A percentile compares a stretch with the other conserved stretches of the same genome.
Evolutionary conservation across 202 grass and related monocot species (phyloP).

Genomic region (Panicum hallii): DNA sequence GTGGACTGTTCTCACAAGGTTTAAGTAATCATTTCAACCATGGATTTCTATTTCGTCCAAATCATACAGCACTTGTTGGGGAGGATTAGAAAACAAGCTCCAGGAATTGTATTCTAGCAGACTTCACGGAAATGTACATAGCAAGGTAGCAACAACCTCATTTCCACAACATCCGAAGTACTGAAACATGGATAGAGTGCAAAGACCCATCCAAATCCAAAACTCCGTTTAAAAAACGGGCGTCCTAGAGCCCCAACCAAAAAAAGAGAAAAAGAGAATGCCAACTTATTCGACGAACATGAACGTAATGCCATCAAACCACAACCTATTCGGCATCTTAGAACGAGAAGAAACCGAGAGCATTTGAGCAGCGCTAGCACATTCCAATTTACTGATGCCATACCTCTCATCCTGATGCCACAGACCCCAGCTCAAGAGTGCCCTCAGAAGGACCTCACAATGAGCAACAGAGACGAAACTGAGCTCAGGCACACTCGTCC

Average conservation of each 20-base stretch:
- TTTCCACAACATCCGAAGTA: neutral
- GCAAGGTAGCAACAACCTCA: neutral
- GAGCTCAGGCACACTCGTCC: neutral
- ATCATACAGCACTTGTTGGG: neutral
- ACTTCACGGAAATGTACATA: neutral
- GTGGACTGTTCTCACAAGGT: neutral
- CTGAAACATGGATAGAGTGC: neutral
- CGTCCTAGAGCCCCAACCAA: neutral
- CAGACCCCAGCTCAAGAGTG: neutral
- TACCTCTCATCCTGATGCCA: conserved; percentile 18
- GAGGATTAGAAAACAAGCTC: neutral
- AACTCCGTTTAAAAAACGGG: neutral
- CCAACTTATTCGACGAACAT: no score
- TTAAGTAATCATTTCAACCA: neutral
- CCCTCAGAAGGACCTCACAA: neutral
- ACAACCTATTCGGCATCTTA: no score
- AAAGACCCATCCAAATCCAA: neutral
- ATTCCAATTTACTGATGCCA: neutral
- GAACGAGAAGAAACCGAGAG: neutral
- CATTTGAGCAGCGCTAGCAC: neutral
- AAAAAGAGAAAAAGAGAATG: neutral
- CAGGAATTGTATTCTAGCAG: neutral
- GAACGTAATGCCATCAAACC: neutral
- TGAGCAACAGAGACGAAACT: neutral
- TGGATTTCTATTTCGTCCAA: neutral